Conservation (phyloP, 768 basidiomycete genomes). For the Nidularia pulvinata region DNA sequence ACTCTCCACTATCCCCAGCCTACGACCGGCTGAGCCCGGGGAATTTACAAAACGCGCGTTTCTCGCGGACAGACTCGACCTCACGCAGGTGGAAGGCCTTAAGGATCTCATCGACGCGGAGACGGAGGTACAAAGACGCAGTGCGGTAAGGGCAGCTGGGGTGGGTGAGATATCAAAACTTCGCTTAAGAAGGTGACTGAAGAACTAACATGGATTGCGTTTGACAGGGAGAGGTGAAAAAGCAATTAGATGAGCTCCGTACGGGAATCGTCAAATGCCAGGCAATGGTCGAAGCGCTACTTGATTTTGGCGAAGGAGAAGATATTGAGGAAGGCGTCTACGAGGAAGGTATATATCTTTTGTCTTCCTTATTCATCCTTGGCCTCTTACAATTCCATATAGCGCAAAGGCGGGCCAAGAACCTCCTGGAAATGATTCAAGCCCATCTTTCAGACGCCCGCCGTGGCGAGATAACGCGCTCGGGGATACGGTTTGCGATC, state of each 20-base stretch:
- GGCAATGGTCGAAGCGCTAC: constrained; percentile 83
- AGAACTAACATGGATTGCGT: no score
- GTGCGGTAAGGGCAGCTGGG: constrained; percentile 68
- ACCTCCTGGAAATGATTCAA: constrained; percentile 50
- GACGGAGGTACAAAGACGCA: constrained; percentile 77
- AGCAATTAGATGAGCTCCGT: constrained; percentile 64
- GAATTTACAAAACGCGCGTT: constrained; percentile 91
- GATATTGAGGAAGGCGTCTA: constrained; percentile 84
- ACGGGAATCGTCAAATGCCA: constrained; percentile 69
- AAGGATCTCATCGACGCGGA: constrained; percentile 89
- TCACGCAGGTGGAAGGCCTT: constrained; percentile 89
- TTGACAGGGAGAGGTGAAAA: constrained; percentile 63
- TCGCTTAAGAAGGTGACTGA: no score
- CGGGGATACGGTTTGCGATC: constrained; percentile 82
- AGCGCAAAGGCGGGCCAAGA: constrained; percentile 55
- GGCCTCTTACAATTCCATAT: constrained; percentile 2
- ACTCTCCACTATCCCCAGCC: constrained; percentile 58
- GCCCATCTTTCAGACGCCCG: constrained; percentile 67
- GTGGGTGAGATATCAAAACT: constrained; percentile 38
- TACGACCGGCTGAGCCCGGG: constrained; percentile 81
- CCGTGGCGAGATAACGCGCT: constrained; percentile 81
- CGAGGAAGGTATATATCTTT: constrained; percentile 75
- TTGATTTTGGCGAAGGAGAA: constrained; percentile 94
- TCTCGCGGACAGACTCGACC: constrained; percentile 75
- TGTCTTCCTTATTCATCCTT: constrained; percentile 2